phyloP scores from a whole-genome alignment of 139 green algal genomes.

The Gonium pectorale region DNA sequence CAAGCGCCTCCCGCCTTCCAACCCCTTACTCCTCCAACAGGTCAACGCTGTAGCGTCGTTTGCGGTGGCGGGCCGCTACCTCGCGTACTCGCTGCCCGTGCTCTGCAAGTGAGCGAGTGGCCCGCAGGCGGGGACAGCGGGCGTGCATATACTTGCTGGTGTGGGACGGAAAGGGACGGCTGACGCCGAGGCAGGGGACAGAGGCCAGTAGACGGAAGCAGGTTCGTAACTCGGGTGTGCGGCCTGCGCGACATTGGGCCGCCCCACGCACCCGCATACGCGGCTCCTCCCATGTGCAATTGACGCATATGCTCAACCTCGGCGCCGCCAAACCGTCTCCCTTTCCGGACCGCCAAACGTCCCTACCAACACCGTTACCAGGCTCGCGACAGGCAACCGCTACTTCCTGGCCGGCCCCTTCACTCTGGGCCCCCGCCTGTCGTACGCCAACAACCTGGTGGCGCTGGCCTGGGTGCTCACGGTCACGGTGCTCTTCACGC shows the following conservation, averaged over 20 bases:
- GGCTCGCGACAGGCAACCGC: background rate
- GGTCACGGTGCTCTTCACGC: slow-evolving; percentile 36
- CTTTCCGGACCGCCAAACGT: background rate
- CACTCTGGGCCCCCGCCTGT: background rate
- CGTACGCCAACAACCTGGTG: slow-evolving; percentile 27
- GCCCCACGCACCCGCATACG: too few species aligned
- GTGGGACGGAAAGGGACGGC: too few species aligned
- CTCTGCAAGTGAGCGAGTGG: slow-evolving; percentile 14
- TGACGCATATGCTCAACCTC: too few species aligned
- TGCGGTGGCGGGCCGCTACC: slow-evolving; percentile 35
- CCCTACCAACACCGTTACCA: background rate
- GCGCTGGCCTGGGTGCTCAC: slow-evolving; percentile 9
- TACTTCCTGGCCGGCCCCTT: slow-evolving; percentile 37
- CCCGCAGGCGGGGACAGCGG: too few species aligned
- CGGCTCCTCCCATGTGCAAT: too few species aligned
- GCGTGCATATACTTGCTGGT: too few species aligned
- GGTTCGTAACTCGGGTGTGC: too few species aligned
- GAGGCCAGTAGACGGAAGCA: too few species aligned
- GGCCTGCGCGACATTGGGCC: too few species aligned
- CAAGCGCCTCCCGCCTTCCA: too few species aligned
- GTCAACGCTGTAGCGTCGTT: slow-evolving; percentile 30
- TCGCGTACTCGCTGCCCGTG: slow-evolving; percentile 28
- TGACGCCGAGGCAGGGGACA: too few species aligned
- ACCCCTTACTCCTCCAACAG: too few species aligned
- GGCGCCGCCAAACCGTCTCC: background rate